Base-by-base conservation (phyloP, 2,329 filamentous ascomycete genomes). In the Calonectria pauciramosa region DNA sequence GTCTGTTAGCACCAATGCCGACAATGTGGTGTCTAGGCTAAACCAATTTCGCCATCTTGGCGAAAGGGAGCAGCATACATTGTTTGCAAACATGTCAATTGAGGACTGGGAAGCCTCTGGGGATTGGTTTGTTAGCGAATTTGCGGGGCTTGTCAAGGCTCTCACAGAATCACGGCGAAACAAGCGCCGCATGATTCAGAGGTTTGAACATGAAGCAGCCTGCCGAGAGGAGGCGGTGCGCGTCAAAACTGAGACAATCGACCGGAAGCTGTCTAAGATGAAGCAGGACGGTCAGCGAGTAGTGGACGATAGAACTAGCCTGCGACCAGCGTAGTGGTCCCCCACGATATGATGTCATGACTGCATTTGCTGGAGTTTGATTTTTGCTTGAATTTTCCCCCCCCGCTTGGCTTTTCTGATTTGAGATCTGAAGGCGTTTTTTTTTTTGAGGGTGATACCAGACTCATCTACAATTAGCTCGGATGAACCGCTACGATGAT, bases 91-190 rank as follows among this genome's bases (percentile, higher is more conserved):
- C 68, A 89, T 92, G 86, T 83, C 88, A 1, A 85, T 91, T 18
- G 84, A 86, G 20, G 91, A 92, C 68, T 92, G 91, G 91, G 90
- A 92, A 77, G 85, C 87, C 18, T 87, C 90, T 1, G 91, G 91
- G 7, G 90, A 92, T 76, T 92, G 91, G 91, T 91, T 92, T 71
- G 84, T 91, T 28, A 87, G 87, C 54, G 88, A 88, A 75, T 92
- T 92, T 75, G 83, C 86, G 10, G 84, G 84, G 4, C 83, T 92
- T 52, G 86, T 91, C 81, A 83, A 86, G 74, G 85, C 83, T 68
- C 81, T 92, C 75, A 87, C 86, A 73, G 85, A 87, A 66, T 86
- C 88, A 26, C 86, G 91, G 13, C 86, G 86, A 72, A 83, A 83
- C 18, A 91, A 91, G 83, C 87, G 91, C 64, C 82, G 84, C 51